Evolutionary conservation across 805 yeast species (phyloP).

Genomic region (Candida schatavii): DNA sequence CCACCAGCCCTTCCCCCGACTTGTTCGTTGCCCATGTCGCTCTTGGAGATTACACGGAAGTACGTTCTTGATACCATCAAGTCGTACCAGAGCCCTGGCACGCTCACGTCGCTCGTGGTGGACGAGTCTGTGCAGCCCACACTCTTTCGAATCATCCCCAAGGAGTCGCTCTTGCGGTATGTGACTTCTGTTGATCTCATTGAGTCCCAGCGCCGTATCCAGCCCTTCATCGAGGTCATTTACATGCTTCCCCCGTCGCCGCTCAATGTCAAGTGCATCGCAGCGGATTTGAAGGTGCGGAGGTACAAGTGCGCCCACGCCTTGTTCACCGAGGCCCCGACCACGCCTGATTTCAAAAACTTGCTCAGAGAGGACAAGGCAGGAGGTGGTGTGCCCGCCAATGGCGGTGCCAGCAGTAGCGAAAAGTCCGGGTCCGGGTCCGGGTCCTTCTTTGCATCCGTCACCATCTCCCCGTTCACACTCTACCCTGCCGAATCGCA

Average conservation of each 20-base stretch:
- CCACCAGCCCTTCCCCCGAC: slow-evolving; percentile 1
- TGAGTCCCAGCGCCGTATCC: slow-evolving; percentile 59
- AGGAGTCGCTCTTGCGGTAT: slow-evolving; percentile 47
- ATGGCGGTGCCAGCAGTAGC: too few relatives aligned
- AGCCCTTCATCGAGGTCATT: slow-evolving; percentile 69
- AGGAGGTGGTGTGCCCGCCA: slow-evolving; percentile 10
- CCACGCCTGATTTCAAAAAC: slow-evolving; percentile 1
- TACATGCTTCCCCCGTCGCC: slow-evolving; percentile 71
- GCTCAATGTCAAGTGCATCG: slow-evolving; percentile 70
- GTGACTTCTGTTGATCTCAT: slow-evolving; percentile 65
- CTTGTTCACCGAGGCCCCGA: slow-evolving; percentile 58
- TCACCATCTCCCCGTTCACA: slow-evolving; percentile 16
- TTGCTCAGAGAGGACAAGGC: not conserved
- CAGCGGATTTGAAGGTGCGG: slow-evolving; percentile 69
- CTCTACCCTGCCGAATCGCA: slow-evolving; percentile 66
- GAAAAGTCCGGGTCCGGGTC: too few relatives aligned
- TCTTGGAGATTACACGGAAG: slow-evolving; percentile 10
- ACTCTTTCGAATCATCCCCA: slow-evolving; percentile 46
- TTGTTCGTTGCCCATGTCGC: slow-evolving; percentile 3
- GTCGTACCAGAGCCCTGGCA: slow-evolving; percentile 25
- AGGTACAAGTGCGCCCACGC: slow-evolving; percentile 75
- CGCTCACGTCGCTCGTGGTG: slow-evolving; percentile 44
- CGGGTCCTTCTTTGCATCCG: not conserved
- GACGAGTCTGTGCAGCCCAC: slow-evolving; percentile 54
- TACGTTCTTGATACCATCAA: slow-evolving; percentile 30